Evolutionary conservation across 768 basidiomycete species (phyloP).

Genomic region (Mycena maculata): DNA sequence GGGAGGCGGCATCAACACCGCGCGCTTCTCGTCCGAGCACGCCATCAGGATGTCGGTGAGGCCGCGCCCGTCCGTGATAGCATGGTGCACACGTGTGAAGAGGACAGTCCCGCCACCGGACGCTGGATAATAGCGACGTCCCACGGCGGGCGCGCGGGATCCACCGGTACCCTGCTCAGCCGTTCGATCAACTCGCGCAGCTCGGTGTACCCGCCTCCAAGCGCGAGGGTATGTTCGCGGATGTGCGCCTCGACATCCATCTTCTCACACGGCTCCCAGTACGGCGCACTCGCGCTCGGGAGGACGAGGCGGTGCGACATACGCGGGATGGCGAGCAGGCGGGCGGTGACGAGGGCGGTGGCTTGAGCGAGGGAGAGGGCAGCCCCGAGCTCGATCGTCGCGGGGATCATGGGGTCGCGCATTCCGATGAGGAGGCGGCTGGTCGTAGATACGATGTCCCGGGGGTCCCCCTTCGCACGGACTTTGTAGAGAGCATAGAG

Average conservation of each 20-base stretch:
- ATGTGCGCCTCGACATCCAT: constrained; percentile 6
- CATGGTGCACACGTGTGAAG: constrained; percentile 15
- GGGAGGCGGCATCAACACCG: neutral
- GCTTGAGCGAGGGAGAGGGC: neutral
- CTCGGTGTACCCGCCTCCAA: constrained; percentile 14
- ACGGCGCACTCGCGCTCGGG: neutral
- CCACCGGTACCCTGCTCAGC: neutral
- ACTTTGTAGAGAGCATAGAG: neutral
- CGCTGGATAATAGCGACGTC: constrained; percentile 16
- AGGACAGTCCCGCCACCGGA: neutral
- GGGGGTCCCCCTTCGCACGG: neutral
- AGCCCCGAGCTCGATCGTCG: constrained; percentile 16
- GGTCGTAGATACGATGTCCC: constrained; percentile 8
- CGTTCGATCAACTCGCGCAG: constrained; percentile 12
- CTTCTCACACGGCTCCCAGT: constrained; percentile 16
- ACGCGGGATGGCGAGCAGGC: constrained; percentile 21
- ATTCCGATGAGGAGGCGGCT: constrained; percentile 26
- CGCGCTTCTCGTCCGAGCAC: neutral
- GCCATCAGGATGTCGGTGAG: neutral
- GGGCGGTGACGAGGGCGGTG: constrained; percentile 4
- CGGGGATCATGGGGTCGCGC: constrained; percentile 19
- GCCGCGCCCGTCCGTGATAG: neutral
- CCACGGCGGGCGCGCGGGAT: constrained; percentile 13
- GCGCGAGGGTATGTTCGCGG: constrained; percentile 4
- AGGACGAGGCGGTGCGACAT: constrained; percentile 20